phyloP scores from a whole-genome alignment of 768 basidiomycete genomes.

The Boletus reticuloceps region DNA sequence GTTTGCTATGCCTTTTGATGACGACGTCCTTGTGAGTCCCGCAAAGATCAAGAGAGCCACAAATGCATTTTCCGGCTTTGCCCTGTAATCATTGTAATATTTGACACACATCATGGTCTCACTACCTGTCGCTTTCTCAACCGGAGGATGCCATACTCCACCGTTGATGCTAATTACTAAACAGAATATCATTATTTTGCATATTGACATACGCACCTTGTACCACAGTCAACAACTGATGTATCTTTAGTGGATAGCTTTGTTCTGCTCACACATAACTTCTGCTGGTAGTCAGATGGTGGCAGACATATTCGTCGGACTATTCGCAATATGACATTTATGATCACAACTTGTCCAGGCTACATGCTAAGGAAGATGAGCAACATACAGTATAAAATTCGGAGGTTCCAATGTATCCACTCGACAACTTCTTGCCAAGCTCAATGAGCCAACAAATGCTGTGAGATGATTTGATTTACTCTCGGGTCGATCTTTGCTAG shows the following conservation, averaged over 20 bases:
- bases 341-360: too few species aligned
- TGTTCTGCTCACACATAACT: neutral
- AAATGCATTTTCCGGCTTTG: conserved; percentile 48
- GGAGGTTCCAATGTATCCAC: neutral
- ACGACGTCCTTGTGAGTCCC: conserved; percentile 47
- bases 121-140: too few species aligned
- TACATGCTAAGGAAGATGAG: too few species aligned
- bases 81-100: conserved; percentile 35
- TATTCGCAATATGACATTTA: neutral
- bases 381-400: neutral
- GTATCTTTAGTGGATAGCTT: conserved; percentile 26
- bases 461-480: conserved; percentile 24
- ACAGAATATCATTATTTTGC: conserved; percentile 6
- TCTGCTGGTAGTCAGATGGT: conserved; percentile 3
- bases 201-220: conserved; percentile 3
- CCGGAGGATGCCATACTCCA: conserved; percentile 4
- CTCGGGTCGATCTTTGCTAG: conserved; percentile 28
- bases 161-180: conserved; percentile 8
- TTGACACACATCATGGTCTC: too few species aligned
- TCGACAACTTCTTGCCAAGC: neutral
- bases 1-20: conserved; percentile 79
- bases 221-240: conserved; percentile 8
- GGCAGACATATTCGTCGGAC: too few species aligned
- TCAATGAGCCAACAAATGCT: conserved; percentile 21
- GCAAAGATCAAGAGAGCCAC: conserved; percentile 44